Evolutionary conservation across 441 rosid species (phyloP).

Genomic region (Viola pubescens): DNA sequence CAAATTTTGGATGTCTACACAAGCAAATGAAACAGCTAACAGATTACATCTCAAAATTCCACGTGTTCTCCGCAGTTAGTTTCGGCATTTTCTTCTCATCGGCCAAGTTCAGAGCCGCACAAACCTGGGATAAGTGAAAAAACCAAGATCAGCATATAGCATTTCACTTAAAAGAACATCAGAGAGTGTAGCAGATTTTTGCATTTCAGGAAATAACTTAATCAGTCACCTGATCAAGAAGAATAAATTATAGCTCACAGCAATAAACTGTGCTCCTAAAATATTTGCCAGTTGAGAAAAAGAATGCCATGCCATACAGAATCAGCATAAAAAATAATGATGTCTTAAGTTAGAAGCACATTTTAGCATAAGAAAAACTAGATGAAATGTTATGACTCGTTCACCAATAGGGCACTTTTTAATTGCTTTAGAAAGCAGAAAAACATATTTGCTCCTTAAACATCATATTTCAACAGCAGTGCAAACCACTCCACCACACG

Average conservation of each 20-base stretch:
- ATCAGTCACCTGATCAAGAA: background rate
- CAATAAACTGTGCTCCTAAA: background rate
- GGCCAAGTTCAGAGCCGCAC: slow-evolving; percentile 51
- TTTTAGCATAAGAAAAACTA: no score
- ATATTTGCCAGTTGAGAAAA: background rate
- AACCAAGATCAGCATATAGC: background rate
- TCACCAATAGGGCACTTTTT: no score
- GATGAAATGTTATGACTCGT: no score
- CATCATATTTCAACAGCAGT: no score
- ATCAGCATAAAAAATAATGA: background rate
- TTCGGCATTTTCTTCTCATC: slow-evolving; percentile 60
- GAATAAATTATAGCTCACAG: background rate
- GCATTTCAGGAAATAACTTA: background rate
- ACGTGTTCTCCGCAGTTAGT: slow-evolving; percentile 53
- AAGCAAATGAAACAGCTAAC: slow-evolving; percentile 5
- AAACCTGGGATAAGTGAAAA: slow-evolving; percentile 31
- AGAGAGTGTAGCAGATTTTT: background rate
- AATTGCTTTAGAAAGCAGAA: no score
- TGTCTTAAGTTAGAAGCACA: background rate
- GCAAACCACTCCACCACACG: no score
- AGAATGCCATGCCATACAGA: background rate
- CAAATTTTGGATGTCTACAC: slow-evolving; percentile 14
- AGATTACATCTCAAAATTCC: slow-evolving; percentile 52
- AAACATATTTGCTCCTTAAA: no score
- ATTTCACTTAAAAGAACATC: slow-evolving; percentile 2